These are phyloP conservation scores for Sophora flavescens DNA, from an alignment of 306 rosid species.

Conservation along the genomic window DNA sequence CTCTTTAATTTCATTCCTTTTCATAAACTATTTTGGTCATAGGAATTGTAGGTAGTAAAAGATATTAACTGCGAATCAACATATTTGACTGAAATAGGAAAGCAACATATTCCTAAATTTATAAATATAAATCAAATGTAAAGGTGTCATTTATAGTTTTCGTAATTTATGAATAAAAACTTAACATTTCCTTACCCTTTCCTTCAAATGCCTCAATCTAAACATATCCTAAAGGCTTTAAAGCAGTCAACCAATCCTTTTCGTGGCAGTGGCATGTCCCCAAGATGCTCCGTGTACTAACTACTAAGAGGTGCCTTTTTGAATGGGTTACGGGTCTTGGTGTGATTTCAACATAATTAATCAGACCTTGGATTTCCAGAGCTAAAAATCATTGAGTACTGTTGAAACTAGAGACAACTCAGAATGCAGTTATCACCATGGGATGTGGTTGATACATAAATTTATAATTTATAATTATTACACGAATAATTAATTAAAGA, in stretches of 20 bases:
- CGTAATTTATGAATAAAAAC: too few relatives aligned
- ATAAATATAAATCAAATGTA: too few relatives aligned
- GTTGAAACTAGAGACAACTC: constrained; percentile 35
- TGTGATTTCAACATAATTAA: background rate
- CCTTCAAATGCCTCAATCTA: too few relatives aligned
- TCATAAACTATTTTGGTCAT: too few relatives aligned
- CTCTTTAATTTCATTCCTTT: too few relatives aligned
- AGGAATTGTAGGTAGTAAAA: too few relatives aligned
- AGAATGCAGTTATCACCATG: constrained; percentile 5
- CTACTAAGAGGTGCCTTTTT: background rate
- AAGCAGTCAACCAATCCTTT: background rate
- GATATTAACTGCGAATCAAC: too few relatives aligned
- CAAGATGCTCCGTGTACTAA: too few relatives aligned
- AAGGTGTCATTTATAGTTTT: too few relatives aligned
- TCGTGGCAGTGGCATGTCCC: background rate
- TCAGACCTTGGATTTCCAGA: background rate
- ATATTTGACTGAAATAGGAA: too few relatives aligned
- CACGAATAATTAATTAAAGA: constrained; percentile 25
- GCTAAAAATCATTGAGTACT: background rate
- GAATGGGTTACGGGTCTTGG: constrained; percentile 12
- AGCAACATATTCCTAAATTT: too few relatives aligned
- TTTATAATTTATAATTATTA: constrained; percentile 3
- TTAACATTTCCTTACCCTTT: background rate
- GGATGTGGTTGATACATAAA: constrained; percentile 28
- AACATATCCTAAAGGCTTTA: too few relatives aligned